Percentiles rank a stretch among this genome's conserved stretches.
phyloP scores from a whole-genome alignment of 495 filamentous ascomycete genomes.

The Penicillium canescens region DNA sequence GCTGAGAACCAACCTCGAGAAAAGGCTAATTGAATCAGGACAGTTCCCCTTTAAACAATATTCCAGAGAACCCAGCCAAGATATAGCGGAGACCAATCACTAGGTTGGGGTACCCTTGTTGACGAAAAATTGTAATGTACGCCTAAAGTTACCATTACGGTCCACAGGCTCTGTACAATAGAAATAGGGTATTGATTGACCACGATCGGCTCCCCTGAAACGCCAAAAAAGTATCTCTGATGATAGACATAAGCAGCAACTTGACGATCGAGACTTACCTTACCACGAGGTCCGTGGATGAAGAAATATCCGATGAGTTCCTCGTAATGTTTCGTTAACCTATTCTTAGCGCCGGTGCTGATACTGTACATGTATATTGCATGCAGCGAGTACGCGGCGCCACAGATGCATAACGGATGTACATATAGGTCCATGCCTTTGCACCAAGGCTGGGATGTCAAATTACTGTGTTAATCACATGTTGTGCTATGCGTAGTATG shows the following conservation, averaged over 20 bases:
- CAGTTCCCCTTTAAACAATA: background rate
- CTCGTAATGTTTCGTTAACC: no score
- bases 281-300: background rate
- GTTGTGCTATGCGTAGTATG: no score
- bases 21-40: background rate
- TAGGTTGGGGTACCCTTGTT: background rate
- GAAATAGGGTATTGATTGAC: background rate
- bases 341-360: no score
- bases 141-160: no score
- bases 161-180: background rate
- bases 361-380: no score
- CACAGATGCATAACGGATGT: no score
- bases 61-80: background rate
- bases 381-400: no score
- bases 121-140: background rate
- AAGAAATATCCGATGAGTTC: background rate
- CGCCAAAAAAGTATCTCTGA: background rate
- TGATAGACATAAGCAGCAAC: no score
- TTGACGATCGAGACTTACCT: background rate
- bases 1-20: no score
- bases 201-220: conserved; percentile 3
- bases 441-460: no score
- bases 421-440: no score
- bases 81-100: background rate
- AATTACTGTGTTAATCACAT: no score